Evolutionary conservation across 305 asterid species (phyloP).

Genomic region (Fraxinus greggii): DNA sequence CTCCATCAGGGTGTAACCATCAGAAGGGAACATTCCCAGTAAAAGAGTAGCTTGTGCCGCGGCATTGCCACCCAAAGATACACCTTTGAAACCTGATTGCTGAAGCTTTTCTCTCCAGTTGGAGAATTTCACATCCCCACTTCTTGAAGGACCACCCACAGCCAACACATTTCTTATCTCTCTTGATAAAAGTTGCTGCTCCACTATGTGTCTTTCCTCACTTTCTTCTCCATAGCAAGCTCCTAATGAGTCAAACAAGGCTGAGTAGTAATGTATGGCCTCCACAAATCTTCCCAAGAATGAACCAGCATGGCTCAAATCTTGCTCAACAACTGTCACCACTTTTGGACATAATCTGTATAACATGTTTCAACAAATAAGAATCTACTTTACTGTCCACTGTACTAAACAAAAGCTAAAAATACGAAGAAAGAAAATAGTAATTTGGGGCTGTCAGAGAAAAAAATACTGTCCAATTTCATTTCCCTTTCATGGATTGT

Average conservation of each 20-base stretch:
- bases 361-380: neutral
- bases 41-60: conserved; percentile 90
- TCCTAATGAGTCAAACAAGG: conserved; percentile 86
- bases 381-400: neutral
- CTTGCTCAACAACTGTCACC: conserved; percentile 95
- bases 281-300: conserved; percentile 92
- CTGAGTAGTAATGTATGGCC: conserved; percentile 96
- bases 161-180: conserved; percentile 85
- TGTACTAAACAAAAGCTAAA: neutral
- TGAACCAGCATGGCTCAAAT: conserved; percentile 85
- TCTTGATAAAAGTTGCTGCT: conserved; percentile 81
- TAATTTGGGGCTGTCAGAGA: neutral
- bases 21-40: conserved; percentile 93
- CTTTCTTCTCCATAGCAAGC: conserved; percentile 95
- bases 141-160: conserved; percentile 76
- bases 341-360: conserved; percentile 88
- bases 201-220: conserved; percentile 92
- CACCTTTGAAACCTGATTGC: conserved; percentile 81
- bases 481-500: neutral
- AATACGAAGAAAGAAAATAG: neutral
- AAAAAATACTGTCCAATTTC: neutral
- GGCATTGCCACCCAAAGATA: conserved; percentile 86
- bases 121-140: conserved; percentile 66
- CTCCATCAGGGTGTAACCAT: conserved; percentile 90
- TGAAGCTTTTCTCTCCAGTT: conserved; percentile 91